These are phyloP conservation scores for Chalaropsis ovoidea DNA, from an alignment of 2,329 filamentous ascomycete species.

Conservation along the genomic window DNA sequence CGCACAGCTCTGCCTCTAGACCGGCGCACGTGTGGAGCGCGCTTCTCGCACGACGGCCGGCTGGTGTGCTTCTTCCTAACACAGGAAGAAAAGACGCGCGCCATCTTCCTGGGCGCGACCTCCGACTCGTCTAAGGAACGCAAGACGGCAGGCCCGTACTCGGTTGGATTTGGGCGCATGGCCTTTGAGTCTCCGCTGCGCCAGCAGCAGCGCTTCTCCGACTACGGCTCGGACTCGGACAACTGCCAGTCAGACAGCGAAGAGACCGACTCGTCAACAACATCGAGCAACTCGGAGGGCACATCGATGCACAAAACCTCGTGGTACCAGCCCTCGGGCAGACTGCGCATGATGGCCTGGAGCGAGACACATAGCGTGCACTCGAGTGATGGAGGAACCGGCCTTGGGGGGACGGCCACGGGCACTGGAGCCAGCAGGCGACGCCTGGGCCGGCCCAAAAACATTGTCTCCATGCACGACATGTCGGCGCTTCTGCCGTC, in stretches of 20 bases:
- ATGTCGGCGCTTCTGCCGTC: slow-evolving; percentile 64
- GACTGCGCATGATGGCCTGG: slow-evolving; percentile 46
- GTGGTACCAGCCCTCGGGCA: slow-evolving; percentile 46
- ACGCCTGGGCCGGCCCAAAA: slow-evolving; percentile 31
- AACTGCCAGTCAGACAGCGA: slow-evolving; percentile 35
- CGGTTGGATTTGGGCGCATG: slow-evolving; percentile 48
- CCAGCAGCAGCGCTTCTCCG: slow-evolving; percentile 39
- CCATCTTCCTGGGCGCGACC: slow-evolving; percentile 33
- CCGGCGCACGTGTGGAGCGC: slow-evolving; percentile 49
- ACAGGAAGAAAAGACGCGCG: slow-evolving; percentile 51
- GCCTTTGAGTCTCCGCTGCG: slow-evolving; percentile 43
- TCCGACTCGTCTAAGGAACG: slow-evolving; percentile 32
- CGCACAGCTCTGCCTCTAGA: slow-evolving; percentile 44
- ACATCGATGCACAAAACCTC: slow-evolving; percentile 51
- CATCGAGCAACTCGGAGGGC: slow-evolving; percentile 51
- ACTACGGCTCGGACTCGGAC: slow-evolving; percentile 44
- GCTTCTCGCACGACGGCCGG: slow-evolving; percentile 52
- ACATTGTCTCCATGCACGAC: slow-evolving; percentile 63
- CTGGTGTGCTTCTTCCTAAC: slow-evolving; percentile 60
- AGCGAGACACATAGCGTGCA: slow-evolving; percentile 48
- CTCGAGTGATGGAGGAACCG: slow-evolving; percentile 49
- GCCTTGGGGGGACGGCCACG: slow-evolving; percentile 40
- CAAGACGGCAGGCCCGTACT: slow-evolving; percentile 45
- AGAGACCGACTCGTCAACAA: slow-evolving; percentile 34
- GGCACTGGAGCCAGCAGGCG: slow-evolving; percentile 39